Conservation (phyloP, 495 filamentous ascomycete species). For the Paragyromitra xinjiangensis region DNA sequence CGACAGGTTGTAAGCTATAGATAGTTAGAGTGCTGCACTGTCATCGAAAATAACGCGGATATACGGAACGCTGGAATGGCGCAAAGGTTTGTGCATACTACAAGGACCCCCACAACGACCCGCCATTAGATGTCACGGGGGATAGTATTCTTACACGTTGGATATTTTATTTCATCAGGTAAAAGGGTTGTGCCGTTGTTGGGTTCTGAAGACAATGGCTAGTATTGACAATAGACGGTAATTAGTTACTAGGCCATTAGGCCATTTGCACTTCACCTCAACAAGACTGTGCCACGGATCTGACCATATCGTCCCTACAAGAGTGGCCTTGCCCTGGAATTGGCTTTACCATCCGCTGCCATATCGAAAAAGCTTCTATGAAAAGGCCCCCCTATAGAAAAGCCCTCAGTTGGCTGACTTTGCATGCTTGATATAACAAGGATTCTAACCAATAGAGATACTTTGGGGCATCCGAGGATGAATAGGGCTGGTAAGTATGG, state of each 20-base stretch:
- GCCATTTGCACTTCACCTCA: neutral
- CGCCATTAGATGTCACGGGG: neutral
- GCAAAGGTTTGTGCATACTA: neutral
- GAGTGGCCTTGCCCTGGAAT: neutral
- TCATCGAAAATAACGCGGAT: slow-evolving; percentile 16
- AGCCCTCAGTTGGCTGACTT: neutral
- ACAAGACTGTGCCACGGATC: neutral
- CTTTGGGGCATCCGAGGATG: neutral
- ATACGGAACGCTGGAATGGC: neutral
- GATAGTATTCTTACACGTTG: neutral
- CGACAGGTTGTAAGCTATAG: neutral
- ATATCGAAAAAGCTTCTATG: neutral
- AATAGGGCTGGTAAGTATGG: neutral
- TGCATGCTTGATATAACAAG: neutral
- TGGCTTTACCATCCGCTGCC: neutral
- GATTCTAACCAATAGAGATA: neutral
- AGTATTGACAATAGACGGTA: neutral
- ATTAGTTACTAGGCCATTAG: neutral
- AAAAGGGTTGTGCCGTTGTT: neutral
- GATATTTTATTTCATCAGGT: neutral
- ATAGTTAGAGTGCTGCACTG: neutral
- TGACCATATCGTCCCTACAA: neutral
- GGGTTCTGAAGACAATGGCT: neutral
- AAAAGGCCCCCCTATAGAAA: neutral
- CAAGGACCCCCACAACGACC: neutral